Base-by-base conservation (phyloP, 2,329 filamentous ascomycete species). In the Grosmannia huntii region DNA sequence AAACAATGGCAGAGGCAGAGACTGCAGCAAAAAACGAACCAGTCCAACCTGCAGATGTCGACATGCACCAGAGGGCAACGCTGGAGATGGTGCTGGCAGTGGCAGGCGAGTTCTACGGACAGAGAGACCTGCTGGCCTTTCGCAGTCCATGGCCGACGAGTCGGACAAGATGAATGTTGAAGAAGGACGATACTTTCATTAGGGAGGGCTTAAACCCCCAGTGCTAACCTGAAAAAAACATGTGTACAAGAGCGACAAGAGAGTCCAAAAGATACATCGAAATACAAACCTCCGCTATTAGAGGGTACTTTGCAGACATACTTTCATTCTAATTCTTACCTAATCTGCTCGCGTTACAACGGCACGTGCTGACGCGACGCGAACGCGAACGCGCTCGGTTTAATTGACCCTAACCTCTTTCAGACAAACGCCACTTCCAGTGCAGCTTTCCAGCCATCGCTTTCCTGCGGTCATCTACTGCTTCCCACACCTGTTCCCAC, bases 81-180 rank as follows among this genome's bases (percentile, higher is more conserved):
- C 76, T 96, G 38, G 91, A 95, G 71, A 95, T 95, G 89, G 89
- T 96, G 57, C 75, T 96, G 64, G 94, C 89, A 0, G 79, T 96
- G 41, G 85, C 87, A 53, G 91, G 90, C 65, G 90, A 96, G 71
- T 83, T 88, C 63, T 97, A 91, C 71, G 90, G 92, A 1, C 92
- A 97, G 72, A 79, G 86, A 63, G 92, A 97, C 70, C 72, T 96
- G 62, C 78, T 96, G 54, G 83, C 87, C 65, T 87, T 85, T 61
- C 81, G 90, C 59, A 81, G 86, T 61, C 80, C 80, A 4, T 84
- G 61, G 62, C 61, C 62, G 16, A 10, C 27, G 4, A 25, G 25
- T 16, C 53, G 38, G 27, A 16, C n/a, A 51, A 11, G 11, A 28
- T 28, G 28, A 28, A 28, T 1, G 7, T 4, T 7, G 7, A 5